A percentile compares a stretch with the other conserved stretches of the same genome.
Conservation (phyloP, 257 asterid genomes). For the Fraxinus cuspidata region DNA sequence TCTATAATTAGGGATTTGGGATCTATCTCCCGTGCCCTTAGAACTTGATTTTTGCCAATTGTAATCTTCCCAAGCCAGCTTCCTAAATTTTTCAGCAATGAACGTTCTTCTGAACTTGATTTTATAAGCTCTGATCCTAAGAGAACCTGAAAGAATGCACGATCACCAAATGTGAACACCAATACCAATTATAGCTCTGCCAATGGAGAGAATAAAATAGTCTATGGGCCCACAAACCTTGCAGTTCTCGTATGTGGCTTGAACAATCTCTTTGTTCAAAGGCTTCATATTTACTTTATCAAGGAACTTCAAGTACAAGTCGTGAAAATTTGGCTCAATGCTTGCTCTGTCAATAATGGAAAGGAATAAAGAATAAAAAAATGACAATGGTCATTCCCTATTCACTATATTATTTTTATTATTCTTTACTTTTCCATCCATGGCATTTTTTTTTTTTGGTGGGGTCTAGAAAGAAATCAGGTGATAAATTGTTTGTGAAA, state of each 20-base stretch:
- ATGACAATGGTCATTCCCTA: not conserved
- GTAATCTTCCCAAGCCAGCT: constrained; percentile 99
- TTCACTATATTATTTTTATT: not conserved
- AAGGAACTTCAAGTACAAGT: constrained; percentile 90
- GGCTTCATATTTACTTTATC: constrained; percentile 84
- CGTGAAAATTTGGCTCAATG: constrained; percentile 97
- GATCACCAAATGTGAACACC: constrained; percentile 23
- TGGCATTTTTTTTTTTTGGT: not conserved
- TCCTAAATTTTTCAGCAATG: constrained; percentile 89
- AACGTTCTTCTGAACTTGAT: constrained; percentile 95
- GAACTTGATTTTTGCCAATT: constrained; percentile 90
- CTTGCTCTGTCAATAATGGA: constrained; percentile 71
- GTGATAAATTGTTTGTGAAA: constrained; percentile 1
- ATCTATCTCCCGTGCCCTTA: constrained; percentile 91
- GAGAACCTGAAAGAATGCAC: constrained; percentile 70
- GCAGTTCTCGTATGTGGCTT: constrained; percentile 98
- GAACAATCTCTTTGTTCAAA: constrained; percentile 69
- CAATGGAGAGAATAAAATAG: not conserved
- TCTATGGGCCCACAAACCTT: constrained; percentile 50
- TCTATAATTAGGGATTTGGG: constrained; percentile 86
- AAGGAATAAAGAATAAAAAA: constrained; percentile 19
- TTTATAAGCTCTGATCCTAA: constrained; percentile 96
- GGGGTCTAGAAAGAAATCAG: not conserved
- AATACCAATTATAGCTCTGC: constrained; percentile 16
- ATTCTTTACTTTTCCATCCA: not conserved